Conservation (phyloP, 768 basidiomycete genomes). For the Mycena belliarum region DNA sequence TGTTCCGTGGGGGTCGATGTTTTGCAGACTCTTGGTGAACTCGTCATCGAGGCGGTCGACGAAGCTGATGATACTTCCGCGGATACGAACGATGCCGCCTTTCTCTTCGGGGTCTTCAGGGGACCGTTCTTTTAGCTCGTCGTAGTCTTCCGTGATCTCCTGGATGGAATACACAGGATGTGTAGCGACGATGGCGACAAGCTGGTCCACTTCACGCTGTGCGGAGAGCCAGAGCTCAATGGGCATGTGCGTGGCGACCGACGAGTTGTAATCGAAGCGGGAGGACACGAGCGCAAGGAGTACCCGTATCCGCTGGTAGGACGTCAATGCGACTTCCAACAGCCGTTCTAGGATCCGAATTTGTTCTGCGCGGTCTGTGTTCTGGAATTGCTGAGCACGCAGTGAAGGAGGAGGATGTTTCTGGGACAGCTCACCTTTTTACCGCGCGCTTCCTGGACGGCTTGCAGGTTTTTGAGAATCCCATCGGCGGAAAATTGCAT, state of each 20-base stretch:
- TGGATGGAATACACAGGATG: conserved; percentile 83
- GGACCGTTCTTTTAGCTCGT: conserved; percentile 81
- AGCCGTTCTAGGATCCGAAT: conserved; percentile 88
- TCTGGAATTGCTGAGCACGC: conserved; percentile 49
- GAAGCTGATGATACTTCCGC: conserved; percentile 95
- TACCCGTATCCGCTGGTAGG: conserved; percentile 93
- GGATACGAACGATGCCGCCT: conserved; percentile 77
- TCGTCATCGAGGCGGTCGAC: conserved; percentile 97
- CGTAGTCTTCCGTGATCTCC: conserved; percentile 86
- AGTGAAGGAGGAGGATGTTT: not conserved
- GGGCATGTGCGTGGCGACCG: conserved; percentile 85
- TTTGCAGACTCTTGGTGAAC: conserved; percentile 95
- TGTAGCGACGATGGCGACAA: conserved; percentile 74
- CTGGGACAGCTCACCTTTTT: conserved; percentile 69
- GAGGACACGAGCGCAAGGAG: conserved; percentile 92
- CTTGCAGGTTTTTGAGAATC: conserved; percentile 90
- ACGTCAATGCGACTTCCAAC: conserved; percentile 79
- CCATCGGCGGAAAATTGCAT: conserved; percentile 81
- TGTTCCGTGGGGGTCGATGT: conserved; percentile 98
- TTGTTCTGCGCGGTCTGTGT: conserved; percentile 95
- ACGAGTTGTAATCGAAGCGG: conserved; percentile 95
- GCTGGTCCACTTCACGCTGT: conserved; percentile 84
- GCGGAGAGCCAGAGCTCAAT: conserved; percentile 88
- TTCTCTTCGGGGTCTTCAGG: conserved; percentile 61
- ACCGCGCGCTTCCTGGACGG: conserved; percentile 91